These are phyloP conservation scores for Xylariaceae sp. DNA, from an alignment of 2,329 filamentous ascomycete genomes.

Conservation along the genomic window DNA sequence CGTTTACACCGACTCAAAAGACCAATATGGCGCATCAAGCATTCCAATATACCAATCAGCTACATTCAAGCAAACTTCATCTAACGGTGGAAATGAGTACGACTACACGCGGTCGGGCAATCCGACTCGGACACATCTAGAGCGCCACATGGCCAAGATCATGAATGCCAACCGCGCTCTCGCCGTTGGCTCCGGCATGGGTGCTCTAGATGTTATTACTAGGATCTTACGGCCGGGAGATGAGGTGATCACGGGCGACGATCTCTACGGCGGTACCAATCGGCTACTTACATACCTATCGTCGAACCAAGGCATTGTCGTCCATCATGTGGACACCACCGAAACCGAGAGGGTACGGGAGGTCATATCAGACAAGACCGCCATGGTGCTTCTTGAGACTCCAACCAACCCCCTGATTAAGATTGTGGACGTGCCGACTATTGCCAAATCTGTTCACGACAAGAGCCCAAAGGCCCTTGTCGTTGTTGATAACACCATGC, in stretches of 20 bases:
- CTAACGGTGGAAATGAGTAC: conserved; percentile 82
- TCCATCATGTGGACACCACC: conserved; percentile 96
- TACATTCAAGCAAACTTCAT: conserved; percentile 92
- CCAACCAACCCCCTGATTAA: conserved; percentile 98
- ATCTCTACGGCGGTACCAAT: conserved; percentile 95
- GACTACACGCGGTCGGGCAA: conserved; percentile 99
- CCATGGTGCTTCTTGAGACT: conserved; percentile 94
- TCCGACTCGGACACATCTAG: conserved; percentile 91
- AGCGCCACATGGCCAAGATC: conserved; percentile 96
- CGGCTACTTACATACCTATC: conserved; percentile 90
- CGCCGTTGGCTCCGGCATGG: conserved; percentile 96
- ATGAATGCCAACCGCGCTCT: conserved; percentile 93
- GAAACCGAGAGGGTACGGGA: conserved; percentile 68
- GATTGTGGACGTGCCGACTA: conserved; percentile 86
- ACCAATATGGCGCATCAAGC: conserved; percentile 96
- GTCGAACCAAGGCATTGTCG: conserved; percentile 85
- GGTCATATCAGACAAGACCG: conserved; percentile 76
- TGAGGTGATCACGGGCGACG: conserved; percentile 95
- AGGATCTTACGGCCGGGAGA: conserved; percentile 88
- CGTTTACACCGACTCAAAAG: conserved; percentile 92
- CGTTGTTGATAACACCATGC: conserved; percentile 98
- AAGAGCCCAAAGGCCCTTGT: conserved; percentile 80
- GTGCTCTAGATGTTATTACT: conserved; percentile 93
- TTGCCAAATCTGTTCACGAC: conserved; percentile 75
- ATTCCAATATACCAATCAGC: conserved; percentile 98